Percentiles rank a stretch among this genome's conserved stretches.
phyloP scores from a whole-genome alignment of 352 stramenopile species.

The Phytophthora agathidicida region DNA sequence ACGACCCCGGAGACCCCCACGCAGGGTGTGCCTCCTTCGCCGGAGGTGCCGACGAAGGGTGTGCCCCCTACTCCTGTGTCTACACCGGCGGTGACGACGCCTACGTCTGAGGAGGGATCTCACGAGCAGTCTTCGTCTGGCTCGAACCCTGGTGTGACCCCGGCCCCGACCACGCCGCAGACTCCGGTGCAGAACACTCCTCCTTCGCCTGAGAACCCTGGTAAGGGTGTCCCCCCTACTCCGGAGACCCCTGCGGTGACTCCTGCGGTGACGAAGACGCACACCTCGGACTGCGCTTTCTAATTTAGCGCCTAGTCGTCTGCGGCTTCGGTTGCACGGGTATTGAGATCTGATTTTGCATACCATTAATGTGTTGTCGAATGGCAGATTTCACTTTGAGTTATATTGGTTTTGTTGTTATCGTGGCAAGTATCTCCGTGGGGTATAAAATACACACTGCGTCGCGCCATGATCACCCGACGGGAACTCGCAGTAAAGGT shows the following conservation, averaged over 20 bases:
- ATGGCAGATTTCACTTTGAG: slow-evolving; percentile 17
- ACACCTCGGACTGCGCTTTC: slow-evolving; percentile 29
- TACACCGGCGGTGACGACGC: too few species aligned
- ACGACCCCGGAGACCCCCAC: not conserved
- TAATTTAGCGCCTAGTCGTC: not conserved
- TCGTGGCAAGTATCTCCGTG: too few species aligned
- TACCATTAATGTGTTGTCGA: slow-evolving; percentile 8
- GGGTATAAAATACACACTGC: too few species aligned
- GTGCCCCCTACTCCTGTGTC: not conserved
- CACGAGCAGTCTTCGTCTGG: too few species aligned
- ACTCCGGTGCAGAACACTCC: slow-evolving; percentile 6
- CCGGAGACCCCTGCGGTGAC: slow-evolving; percentile 20
- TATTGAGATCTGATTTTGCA: slow-evolving; percentile 6
- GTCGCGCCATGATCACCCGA: too few species aligned
- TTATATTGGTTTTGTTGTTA: too few species aligned
- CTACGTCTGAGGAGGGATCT: too few species aligned
- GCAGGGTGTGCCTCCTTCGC: not conserved
- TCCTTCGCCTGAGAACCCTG: slow-evolving; percentile 10
- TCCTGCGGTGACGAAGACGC: slow-evolving; percentile 13
- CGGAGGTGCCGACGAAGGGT: too few species aligned
- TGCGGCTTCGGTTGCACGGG: not conserved
- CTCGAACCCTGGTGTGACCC: slow-evolving; percentile 6
- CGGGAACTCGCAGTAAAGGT: too few species aligned
- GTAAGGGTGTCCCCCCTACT: not conserved
- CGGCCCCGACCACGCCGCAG: slow-evolving; percentile 3